Evolutionary conservation across 2,329 filamentous ascomycete species (phyloP).

Genomic region (Podosphaera xanthii): DNA sequence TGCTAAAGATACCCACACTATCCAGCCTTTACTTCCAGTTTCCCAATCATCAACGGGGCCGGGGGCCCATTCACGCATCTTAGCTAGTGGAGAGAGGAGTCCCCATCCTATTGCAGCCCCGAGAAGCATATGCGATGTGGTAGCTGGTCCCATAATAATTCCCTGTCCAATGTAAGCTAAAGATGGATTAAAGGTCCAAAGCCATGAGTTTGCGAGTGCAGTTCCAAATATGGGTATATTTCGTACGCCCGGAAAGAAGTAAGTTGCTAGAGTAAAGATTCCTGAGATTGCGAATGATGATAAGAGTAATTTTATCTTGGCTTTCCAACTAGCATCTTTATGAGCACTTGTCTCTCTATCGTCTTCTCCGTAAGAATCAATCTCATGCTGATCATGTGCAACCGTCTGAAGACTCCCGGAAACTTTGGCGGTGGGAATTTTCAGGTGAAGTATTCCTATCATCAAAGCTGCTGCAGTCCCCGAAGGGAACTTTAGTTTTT

Average conservation of each 20-base stretch:
- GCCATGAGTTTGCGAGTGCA: conserved; percentile 53
- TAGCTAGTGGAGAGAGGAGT: conserved; percentile 70
- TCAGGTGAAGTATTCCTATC: conserved; percentile 71
- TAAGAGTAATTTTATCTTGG: conserved; percentile 21
- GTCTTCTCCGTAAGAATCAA: conserved; percentile 3
- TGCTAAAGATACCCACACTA: conserved; percentile 84
- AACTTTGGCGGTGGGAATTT: conserved; percentile 13
- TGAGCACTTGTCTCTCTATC: conserved; percentile 7
- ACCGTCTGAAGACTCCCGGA: conserved; percentile 3
- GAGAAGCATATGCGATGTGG: conserved; percentile 84
- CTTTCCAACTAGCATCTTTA: conserved; percentile 14
- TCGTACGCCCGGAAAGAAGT: conserved; percentile 69
- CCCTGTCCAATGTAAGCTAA: conserved; percentile 95
- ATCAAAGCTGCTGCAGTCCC: conserved; percentile 88
- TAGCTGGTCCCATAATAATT: conserved; percentile 94
- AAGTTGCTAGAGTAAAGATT: conserved; percentile 56
- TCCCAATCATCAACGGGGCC: conserved; percentile 78
- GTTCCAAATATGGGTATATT: conserved; percentile 72
- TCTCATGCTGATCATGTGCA: background rate
- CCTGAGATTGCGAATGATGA: conserved; percentile 36
- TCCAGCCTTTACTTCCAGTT: conserved; percentile 88
- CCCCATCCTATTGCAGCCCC: conserved; percentile 83
- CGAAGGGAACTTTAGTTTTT: conserved; percentile 82
- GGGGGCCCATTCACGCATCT: conserved; percentile 68
- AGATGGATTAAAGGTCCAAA: conserved; percentile 91